Percentiles rank a stretch among this genome's conserved stretches.
Evolutionary conservation across 1,284 basidiomycete genomes (phyloP).

Genomic region (Agaricales sp.): DNA sequence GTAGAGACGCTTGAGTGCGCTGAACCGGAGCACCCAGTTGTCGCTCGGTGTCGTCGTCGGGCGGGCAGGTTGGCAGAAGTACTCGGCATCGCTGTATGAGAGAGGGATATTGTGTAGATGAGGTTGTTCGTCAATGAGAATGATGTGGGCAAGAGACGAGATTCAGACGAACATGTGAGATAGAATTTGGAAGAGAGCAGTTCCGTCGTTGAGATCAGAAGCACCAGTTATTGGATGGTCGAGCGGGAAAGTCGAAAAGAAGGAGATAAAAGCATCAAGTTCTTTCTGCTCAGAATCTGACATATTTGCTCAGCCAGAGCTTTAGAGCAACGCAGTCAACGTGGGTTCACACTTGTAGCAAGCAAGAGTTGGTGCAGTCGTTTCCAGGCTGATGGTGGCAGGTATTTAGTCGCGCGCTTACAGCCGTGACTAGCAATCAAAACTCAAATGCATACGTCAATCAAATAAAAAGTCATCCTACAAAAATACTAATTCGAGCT

Average conservation of each 20-base stretch:
- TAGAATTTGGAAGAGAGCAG: constrained; percentile 61
- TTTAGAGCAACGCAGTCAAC: constrained; percentile 5
- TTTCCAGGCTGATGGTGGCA: constrained; percentile 1
- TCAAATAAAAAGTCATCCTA: background rate
- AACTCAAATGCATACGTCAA: no score
- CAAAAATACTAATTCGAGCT: no score
- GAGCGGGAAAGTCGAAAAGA: constrained; percentile 66
- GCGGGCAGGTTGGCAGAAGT: constrained; percentile 58
- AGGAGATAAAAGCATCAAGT: constrained; percentile 66
- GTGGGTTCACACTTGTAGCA: constrained; percentile 1
- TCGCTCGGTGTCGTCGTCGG: constrained; percentile 55
- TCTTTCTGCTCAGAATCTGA: constrained; percentile 47
- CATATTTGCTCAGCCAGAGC: constrained; percentile 20
- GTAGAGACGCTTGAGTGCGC: constrained; percentile 74
- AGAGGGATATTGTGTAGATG: constrained; percentile 1
- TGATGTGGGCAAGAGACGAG: constrained; percentile 5
- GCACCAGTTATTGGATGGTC: constrained; percentile 46
- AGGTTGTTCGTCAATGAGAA: background rate
- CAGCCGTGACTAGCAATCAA: no score
- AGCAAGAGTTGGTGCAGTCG: background rate
- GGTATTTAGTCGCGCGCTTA: no score
- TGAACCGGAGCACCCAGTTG: constrained; percentile 87
- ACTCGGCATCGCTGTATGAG: constrained; percentile 56
- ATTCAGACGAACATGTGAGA: constrained; percentile 58
- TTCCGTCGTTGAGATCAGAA: constrained; percentile 67